Evolutionary conservation across 78 protist species (phyloP).

Genomic region (slime mould (Dictyostelium discoideum)): dicty_2.7 NC_007089.4:6312001-6312500

Average conservation of each 20-base stretch:
- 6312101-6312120: slow-evolving; percentile 81
- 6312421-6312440: slow-evolving; percentile 78
- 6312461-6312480: slow-evolving; percentile 88
- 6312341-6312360: slow-evolving; percentile 79
- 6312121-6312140: slow-evolving; percentile 58
- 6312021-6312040: slow-evolving; percentile 84
- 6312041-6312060: slow-evolving; percentile 82
- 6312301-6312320: slow-evolving; percentile 79
- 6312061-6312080: slow-evolving; percentile 56
- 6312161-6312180: slow-evolving; percentile 24
- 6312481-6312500: slow-evolving; percentile 75
- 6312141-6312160: slow-evolving; percentile 55
- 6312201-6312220: slow-evolving; percentile 86
- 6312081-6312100: slow-evolving; percentile 86
- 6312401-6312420: slow-evolving; percentile 84
- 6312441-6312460: slow-evolving; percentile 88
- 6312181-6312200: slow-evolving; percentile 85
- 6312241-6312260: slow-evolving; percentile 82
- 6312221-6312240: slow-evolving; percentile 86
- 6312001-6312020: slow-evolving; percentile 87
- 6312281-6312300: slow-evolving; percentile 81
- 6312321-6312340: slow-evolving; percentile 89
- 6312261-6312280: slow-evolving; percentile 85
- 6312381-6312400: background rate
- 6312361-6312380: background rate